Evolutionary conservation across 305 asterid genomes (phyloP).

Genomic region (Fraxinus floribunda): DNA sequence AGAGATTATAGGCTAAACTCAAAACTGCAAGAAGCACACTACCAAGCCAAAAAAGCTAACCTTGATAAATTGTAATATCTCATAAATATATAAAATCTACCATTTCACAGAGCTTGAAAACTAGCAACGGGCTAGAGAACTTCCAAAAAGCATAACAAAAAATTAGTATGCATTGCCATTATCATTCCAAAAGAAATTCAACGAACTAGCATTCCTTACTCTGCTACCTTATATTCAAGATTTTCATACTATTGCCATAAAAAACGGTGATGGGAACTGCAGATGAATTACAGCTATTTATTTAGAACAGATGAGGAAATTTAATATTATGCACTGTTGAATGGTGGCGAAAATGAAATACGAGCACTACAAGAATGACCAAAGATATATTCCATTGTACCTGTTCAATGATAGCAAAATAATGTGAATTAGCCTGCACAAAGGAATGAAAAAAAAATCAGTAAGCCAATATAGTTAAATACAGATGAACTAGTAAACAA

Average conservation of each 20-base stretch:
- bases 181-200: not conserved
- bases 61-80: constrained; percentile 13
- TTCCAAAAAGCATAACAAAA: constrained; percentile 1
- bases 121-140: constrained; percentile 2
- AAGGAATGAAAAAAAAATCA: constrained; percentile 14
- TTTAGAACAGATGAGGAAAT: constrained; percentile 4
- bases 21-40: constrained; percentile 19
- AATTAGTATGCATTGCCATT: not conserved
- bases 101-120: not conserved
- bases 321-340: constrained; percentile 9
- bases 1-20: constrained; percentile 14
- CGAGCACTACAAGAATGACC: constrained; percentile 14
- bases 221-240: not conserved
- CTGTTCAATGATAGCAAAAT: constrained; percentile 95
- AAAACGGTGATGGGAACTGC: constrained; percentile 5
- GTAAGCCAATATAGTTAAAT: constrained; percentile 19
- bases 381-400: constrained; percentile 37
- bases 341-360: constrained; percentile 10
- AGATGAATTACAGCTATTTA: constrained; percentile 15
- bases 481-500: not conserved
- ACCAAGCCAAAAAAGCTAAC: constrained; percentile 9
- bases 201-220: not conserved
- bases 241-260: constrained; percentile 1
- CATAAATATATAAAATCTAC: not conserved
- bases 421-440: constrained; percentile 98